A percentile compares a stretch with the other conserved stretches of the same genome.
Evolutionary conservation across 2,329 filamentous ascomycete species (phyloP).

Genomic region (Dactylonectria estremocensis): DNA sequence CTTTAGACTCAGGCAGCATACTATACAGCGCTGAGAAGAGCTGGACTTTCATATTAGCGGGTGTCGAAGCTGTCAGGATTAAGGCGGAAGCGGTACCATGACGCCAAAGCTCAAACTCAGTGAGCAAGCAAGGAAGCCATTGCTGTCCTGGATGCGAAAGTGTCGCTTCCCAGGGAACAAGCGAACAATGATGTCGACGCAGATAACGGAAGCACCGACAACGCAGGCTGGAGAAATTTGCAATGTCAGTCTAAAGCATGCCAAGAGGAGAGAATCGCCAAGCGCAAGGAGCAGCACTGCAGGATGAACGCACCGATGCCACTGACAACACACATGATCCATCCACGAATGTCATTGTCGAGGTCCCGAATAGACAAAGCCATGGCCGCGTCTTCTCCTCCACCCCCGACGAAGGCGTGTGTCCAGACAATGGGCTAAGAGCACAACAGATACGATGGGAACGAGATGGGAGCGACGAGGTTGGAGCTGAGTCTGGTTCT

Average conservation of each 20-base stretch:
- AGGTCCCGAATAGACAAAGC: slow-evolving; percentile 56
- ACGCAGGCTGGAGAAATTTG: slow-evolving; percentile 68
- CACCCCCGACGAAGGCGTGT: slow-evolving; percentile 22
- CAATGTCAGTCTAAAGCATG: slow-evolving; percentile 19
- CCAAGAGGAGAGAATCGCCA: background rate
- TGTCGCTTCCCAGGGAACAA: slow-evolving; percentile 79
- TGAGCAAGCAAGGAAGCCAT: slow-evolving; percentile 87
- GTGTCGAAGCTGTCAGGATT: background rate
- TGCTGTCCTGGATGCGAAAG: slow-evolving; percentile 93
- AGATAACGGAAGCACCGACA: slow-evolving; percentile 87
- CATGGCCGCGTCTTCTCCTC: slow-evolving; percentile 53
- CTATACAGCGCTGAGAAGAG: slow-evolving; percentile 93
- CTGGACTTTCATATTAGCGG: slow-evolving; percentile 61
- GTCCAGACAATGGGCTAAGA: background rate
- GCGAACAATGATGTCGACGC: slow-evolving; percentile 83
- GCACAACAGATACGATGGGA: slow-evolving; percentile 14
- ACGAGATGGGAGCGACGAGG: background rate
- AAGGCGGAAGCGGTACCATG: slow-evolving; percentile 76
- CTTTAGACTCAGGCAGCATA: slow-evolving; percentile 90
- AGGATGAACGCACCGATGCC: slow-evolving; percentile 70
- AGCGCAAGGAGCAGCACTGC: background rate
- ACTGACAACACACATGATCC: slow-evolving; percentile 93
- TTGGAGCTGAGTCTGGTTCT: background rate
- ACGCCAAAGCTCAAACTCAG: slow-evolving; percentile 95
- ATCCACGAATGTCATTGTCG: slow-evolving; percentile 89